Percentiles rank a stretch among this genome's conserved stretches.
phyloP scores from a whole-genome alignment of 371 early-diverging fungal genomes.

The Rhizomucor pusillus region DNA sequence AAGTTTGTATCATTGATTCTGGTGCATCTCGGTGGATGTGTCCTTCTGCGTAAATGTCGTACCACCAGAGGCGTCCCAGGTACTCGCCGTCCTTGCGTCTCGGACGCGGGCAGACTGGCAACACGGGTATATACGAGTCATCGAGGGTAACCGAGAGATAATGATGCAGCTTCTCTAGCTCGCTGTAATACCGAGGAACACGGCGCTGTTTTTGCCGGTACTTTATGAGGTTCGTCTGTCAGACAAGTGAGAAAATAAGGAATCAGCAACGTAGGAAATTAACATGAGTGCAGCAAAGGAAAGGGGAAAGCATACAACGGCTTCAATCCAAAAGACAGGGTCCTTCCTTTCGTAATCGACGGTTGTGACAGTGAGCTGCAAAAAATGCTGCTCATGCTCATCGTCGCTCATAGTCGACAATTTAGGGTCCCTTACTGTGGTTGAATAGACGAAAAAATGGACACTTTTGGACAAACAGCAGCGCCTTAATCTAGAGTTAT shows the following conservation, averaged over 20 bases:
- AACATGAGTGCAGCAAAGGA: neutral
- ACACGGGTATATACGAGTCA: conserved; percentile 34
- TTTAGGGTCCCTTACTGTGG: too few relatives aligned
- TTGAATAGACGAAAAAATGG: too few relatives aligned
- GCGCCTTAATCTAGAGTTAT: too few relatives aligned
- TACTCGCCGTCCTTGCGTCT: conserved; percentile 29
- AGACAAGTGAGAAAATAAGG: neutral
- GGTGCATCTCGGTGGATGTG: neutral
- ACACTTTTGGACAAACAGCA: too few relatives aligned
- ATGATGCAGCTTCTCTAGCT: conserved; percentile 31
- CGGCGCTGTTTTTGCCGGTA: conserved; percentile 41
- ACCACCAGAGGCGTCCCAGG: conserved; percentile 38
- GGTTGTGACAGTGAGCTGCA: conserved; percentile 17
- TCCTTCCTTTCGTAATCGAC: conserved; percentile 47
- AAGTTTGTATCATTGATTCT: conserved; percentile 30
- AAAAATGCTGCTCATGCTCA: too few relatives aligned
- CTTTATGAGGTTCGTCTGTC: conserved; percentile 34
- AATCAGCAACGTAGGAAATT: neutral
- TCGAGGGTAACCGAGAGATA: conserved; percentile 30
- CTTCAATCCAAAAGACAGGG: conserved; percentile 51
- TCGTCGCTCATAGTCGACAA: too few relatives aligned
- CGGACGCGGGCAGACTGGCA: conserved; percentile 36
- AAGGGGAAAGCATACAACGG: conserved; percentile 17
- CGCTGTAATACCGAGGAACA: conserved; percentile 43
- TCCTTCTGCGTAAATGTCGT: conserved; percentile 12